Evolutionary conservation across 495 filamentous ascomycete genomes (phyloP), one percentile per base, ranked within the genome.

Genomic region (Lindgomyces ingoldianus): DNA sequence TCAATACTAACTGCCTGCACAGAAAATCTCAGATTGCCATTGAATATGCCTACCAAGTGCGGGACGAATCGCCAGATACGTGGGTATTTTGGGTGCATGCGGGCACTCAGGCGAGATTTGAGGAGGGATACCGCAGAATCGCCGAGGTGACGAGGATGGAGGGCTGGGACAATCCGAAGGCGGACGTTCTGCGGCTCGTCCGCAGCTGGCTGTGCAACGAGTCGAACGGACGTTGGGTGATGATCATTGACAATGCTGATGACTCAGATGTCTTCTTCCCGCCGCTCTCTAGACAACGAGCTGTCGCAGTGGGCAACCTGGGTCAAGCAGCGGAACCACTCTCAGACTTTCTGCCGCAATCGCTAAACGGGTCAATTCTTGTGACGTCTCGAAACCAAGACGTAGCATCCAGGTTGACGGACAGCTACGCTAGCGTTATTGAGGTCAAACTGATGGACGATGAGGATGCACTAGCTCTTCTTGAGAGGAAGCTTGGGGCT

Each of bases 401-500:
- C 12, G 55, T 53, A 14, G 67, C 67, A 1, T 72, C 69, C 21
- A 72, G 73, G 19, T 61, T 77, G 4, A 73, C 74, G n/a, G 47
- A 49, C 9, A 72, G 74, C 64, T 26, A 72, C 30, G 29, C 44
- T 18, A 71, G 78, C 65, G 74, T 81, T 11, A 73, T 81, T 26
- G 3, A 16, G 41, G 69, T 84, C 3, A 61, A 75, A 30, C 73
- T 77, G 14, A 78, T 78, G 72, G 52, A 62, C 27, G 46, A 67
- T 46, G 27, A 12, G 9, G 30, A 80, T 41, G 79, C 76, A 22
- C 46, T 74, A 27, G 19, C 46, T 33, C 74, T 82, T n/a, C 67
- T 82, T 45, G 52, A 74, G 53, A 80, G 71, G 49, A 81, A 79
- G 65, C 70, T 79, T 2, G 49, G 50, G 49, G 12, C 4, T 11